Base-by-base conservation (phyloP, 2,329 filamentous ascomycete genomes). In the Didymellaceae sp. region DNA sequence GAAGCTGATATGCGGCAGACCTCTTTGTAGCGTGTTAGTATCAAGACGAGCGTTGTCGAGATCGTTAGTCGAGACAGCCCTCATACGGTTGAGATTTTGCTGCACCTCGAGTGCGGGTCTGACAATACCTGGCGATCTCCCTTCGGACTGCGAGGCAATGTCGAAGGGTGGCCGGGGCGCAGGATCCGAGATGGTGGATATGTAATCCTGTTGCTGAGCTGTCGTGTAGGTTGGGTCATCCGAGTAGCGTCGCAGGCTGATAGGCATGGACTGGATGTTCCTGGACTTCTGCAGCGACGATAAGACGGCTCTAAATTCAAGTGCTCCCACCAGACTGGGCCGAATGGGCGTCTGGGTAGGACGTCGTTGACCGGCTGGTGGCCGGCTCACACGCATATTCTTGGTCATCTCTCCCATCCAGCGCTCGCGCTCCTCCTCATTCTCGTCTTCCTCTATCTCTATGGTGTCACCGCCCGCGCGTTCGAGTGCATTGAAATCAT, bases 271-370 rank as follows among this genome's bases (percentile, higher is more conserved):
- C 61, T 86, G 85, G 20, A 89, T 83, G 57, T 90, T 94, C 65
- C 89, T 85, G 47, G 91, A 89, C 58, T 86, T 89, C 64, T 95
- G 87, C 48, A 99, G 76, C 2, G 91, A 91, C n/a, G 90, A 88
- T 35, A 99, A 78, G 3, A 96, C 88, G 2, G 93, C 93, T 62
- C 92, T 84, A 63, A 99, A 99, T 74, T 99, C 94, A 49, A 99
- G 79, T 7, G 90, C 94, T 33, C 94, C 94, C 3, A 99, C 88
- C 37, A 99, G 78, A 77, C 94, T 97, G 1, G 94, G 93, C 33
- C 94, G 83, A 55, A 99, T 97, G 0, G 91, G 89, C 6, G 87
- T 93, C 54, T 92, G 82, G 2, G 90, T 85, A 37, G 81, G 91
- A 58, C 87, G 87, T 59, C 88, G 85, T 56, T 86, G 82, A 34